Base-by-base conservation (phyloP, 441 rosid genomes). In the Arabidopsis lyrata region DNA sequence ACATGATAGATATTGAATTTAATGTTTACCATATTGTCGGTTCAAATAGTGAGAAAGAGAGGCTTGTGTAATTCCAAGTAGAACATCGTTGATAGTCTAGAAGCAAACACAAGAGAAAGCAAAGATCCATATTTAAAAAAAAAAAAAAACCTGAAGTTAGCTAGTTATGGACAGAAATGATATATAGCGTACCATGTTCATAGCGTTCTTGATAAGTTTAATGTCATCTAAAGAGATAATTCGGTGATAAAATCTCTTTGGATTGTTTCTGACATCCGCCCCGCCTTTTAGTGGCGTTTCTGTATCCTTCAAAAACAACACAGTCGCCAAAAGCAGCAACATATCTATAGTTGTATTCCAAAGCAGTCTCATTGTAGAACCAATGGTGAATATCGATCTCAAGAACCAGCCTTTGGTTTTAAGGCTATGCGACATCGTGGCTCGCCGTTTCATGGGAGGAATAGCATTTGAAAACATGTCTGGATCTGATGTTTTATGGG, bases 11-110 rank as follows among this genome's bases (percentile, higher is more conserved):
- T 42, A 42, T 27, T 27, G 60, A 34, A 45, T 22, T 15, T 42
- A 11, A 16, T 52, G 34, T 42, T 69, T 60, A 85, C 93, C 87
- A 49, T 78, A 80, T 82, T 62, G 74, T 29, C 81, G 42, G 39
- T 80, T 68, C 56, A 93, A 81, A 69, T 89, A 87, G 34, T 70
- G 74, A 3, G 95, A 86, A 39, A 93, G 86, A 53, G 86, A 85
- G 29, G 93, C 93, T 75, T 90, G 89, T 61, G 88, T 85, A 35
- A 86, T 60, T 72, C 97, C 98, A 13, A 89, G 15, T 16, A 93
- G 41, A 14, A 87, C 91, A 79, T 89, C 98, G 44, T 89, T 90
- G 61, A 90, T 54, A 6, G 95, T 90, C 98, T 93, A 76, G 72
- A 38, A 39, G 53, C 44, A 57, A 4, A 27, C 14, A 39, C 18